Base-by-base conservation (phyloP, 495 filamentous ascomycete genomes). In the Bombardia bombarda region DNA sequence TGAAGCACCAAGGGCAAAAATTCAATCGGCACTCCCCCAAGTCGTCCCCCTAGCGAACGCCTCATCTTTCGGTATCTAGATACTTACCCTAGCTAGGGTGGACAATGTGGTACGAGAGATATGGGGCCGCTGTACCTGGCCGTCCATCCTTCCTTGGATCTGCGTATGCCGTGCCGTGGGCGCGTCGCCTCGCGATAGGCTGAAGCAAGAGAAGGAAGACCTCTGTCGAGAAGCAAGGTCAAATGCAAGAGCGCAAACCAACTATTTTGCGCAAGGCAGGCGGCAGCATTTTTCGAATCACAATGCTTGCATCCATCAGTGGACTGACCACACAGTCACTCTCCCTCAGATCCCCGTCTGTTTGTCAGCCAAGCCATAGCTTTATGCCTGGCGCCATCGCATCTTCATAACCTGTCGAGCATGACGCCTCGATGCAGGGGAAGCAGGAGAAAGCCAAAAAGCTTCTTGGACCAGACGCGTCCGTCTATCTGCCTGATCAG, bases 141-240 rank as follows among this genome's bases (percentile, higher is more conserved):
- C 32, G 17, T 9, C 12, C 17, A 34, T 9, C 21, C 38, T 30
- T 7, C 21, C 38, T 30, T 7, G 38, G 22, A 13, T 40, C 43
- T 46, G 50, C 50, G 49, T 43, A 44, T 49, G 46, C 46, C 50
- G 50, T 53, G 50, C 50, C 50, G 50, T 49, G 37, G 25, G 49
- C 32, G 18, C 25, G 10, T 14, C 26, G 32, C 19, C 20, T 34
- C 32, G 30, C 31, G 43, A 51, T 51, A 51, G 48, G 48, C 38
- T 44, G 39, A n/a, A 34, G 22, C 12, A 37, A 34, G 14, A 38
- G 16, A 37, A 44, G 17, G 28, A 31, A 40, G 30, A 8, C 20
- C 26, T 26, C 18, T 37, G 18, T n/a, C 24, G 23, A 34, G 7
- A 16, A 18, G 4, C 3, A 37, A 5, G 34, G 14, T 2, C 17